Base-by-base conservation (phyloP, 2,329 filamentous ascomycete genomes). In the Aspergillus quadrilineatus region DNA sequence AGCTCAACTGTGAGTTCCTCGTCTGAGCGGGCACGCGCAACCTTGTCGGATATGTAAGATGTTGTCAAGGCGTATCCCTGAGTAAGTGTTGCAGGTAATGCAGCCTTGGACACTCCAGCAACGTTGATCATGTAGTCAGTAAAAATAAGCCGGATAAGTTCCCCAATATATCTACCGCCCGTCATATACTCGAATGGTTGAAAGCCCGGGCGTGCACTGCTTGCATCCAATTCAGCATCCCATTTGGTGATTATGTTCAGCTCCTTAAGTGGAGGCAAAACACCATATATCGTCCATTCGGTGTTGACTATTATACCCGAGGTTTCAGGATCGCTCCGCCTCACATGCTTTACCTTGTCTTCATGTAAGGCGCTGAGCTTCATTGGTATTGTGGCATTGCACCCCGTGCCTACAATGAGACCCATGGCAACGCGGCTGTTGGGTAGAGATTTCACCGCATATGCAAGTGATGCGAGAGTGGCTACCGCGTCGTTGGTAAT, bases 161-260 rank as follows among this genome's bases (percentile, higher is more conserved):
- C 89, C 50, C 89, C 89, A 4, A 92, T 80, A 68, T 92, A 92
- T 41, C 89, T 80, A 2, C 89, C 89, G 2, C 89, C 84, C 0
- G 89, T 92, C 87, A 93, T 90, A 73, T 92, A 93, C 69, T 94
- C 90, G 17, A 93, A 82, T 0, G 89, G 89, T 62, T 93, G 89
- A 64, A 93, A 92, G 0, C 89, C 89, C 0, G 89, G 88, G 6
- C 78, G 79, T 64, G 90, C 86, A 63, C 86, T 87, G 45, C 85
- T 82, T 4, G 73, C 73, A 63, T 92, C 89, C 5, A 94, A 79
- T 57, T 80, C 75, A 8, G 78, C 73, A 65, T 94, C 90, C 89
- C 89, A 93, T 36, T 75, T 75, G 8, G 83, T 92, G 50, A 90
- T 83, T 47, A 92, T 79, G 10, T 70, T 64, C 22, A 76, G 66